Base-by-base conservation (phyloP, 2,329 filamentous ascomycete genomes). In the Aciculosporium take region DNA sequence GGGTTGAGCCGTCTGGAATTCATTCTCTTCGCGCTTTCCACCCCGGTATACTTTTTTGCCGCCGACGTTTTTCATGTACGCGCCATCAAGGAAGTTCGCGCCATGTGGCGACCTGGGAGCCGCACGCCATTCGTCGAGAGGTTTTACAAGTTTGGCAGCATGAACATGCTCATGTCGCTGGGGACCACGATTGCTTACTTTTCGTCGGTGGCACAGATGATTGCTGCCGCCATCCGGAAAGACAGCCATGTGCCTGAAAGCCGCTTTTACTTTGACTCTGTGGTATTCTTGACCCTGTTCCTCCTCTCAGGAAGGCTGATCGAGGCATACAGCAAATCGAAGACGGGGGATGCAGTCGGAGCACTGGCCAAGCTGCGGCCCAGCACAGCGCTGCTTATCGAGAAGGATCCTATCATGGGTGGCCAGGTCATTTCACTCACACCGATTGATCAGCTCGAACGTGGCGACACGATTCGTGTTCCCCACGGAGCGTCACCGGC, bases 121-220 rank as follows among this genome's bases (percentile, higher is more conserved):
- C 75, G 72, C 29, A 80, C 80, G 1, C 83, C 85, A 0, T 57
- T 93, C 4, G 51, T 84, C 13, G 74, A 81, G 50, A 71, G 88
- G 12, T 88, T 95, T 54, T 86, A 87, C 58, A 79, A 83, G n/a
- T 95, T 95, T 53, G 88, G 88, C 7, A 94, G 87, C 64, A 95
- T 95, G 88, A 94, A 94, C 56, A 81, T 93, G 65, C 72, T 95
- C 45, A 88, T 95, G 61, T 91, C 83, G 7, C 70, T 94, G 2
- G 88, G 87, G 5, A 94, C 88, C 0, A 81, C 77, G 2, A 85
- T 95, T 45, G 88, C 88, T 1, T 94, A 94, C 57, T 66, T 93
- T 46, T 80, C 85, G 0, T 94, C 86, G 0, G 64, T 94, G 20
- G 81, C 77, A 13, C 79, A 93, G 48, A 71, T 95, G 56, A 79